A percentile compares a stretch with the other conserved stretches of the same genome.
Conservation (phyloP, 179 eudicot species). For the Silene noctiflora region DNA sequence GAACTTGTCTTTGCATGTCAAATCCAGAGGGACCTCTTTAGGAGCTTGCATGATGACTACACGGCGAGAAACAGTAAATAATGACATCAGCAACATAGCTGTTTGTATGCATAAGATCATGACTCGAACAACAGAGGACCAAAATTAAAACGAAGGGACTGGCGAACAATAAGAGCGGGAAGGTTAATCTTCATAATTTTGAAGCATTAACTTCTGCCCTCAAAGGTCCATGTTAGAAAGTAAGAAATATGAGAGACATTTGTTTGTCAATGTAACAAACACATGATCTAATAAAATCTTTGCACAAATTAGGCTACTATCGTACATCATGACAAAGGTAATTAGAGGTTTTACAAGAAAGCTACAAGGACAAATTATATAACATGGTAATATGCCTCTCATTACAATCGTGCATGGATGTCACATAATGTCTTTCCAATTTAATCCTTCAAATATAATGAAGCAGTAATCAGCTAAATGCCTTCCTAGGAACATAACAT, state of each 20-base stretch:
- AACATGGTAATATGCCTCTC: neutral
- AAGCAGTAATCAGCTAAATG: neutral
- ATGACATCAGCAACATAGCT: neutral
- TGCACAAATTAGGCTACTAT: neutral
- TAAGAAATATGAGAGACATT: neutral
- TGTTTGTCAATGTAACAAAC: neutral
- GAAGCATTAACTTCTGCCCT: neutral
- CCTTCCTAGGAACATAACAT: neutral
- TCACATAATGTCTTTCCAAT: neutral
- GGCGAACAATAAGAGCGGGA: neutral
- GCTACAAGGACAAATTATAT: neutral
- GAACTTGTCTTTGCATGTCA: slow-evolving; percentile 88
- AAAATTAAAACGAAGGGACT: neutral
- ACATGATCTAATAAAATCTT: neutral
- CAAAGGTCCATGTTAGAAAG: neutral
- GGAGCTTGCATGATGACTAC: slow-evolving; percentile 81
- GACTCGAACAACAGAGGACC: neutral
- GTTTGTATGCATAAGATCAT: neutral
- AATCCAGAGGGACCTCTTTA: slow-evolving; percentile 50
- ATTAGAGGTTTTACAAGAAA: neutral
- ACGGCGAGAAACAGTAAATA: neutral
- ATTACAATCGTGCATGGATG: neutral
- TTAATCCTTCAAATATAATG: neutral
- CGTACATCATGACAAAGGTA: slow-evolving; percentile 1
- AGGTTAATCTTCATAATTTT: neutral